Base-by-base conservation (phyloP, 2,329 filamentous ascomycete species). In the Colletotrichum sp. region DNA sequence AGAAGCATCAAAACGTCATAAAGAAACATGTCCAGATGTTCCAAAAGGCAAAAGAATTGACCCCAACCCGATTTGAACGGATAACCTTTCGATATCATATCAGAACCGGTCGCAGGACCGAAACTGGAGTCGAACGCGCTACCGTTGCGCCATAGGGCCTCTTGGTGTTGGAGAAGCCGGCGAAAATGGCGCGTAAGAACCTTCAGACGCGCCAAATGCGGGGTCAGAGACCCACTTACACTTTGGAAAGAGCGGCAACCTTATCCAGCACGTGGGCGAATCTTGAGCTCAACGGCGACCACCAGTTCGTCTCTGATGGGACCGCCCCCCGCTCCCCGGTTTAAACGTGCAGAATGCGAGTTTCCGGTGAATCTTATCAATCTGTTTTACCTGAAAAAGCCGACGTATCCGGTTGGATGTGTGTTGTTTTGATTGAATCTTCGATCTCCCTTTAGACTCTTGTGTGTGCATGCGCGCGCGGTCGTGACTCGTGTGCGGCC, bases 11-110 rank as follows among this genome's bases (percentile, higher is more conserved):
- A 6, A 68, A 63, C 3, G n/a, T 2, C 55, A 57, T 6, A 18
- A 55, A 13, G 2, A 59, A 6, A 4, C 18, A 21, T 2, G 12
- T 6, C 10, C 6, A 34, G 1, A 13, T 26, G 8, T 5, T 18
- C 4, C 4, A 6, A 14, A 16, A 2, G 4, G 32, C 30, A 75
- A 72, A 72, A 72, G 1, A 5, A 3, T 4, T 76, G 74, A 76
- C 65, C 74, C 74, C 65, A 52, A 74, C 74, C 74, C 65, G 74
- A 74, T 76, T 76, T 66, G 74, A 76, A 76, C 74, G 65, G 74
- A 76, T 76, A 76, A 76, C 74, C 74, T 76, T 76, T 69, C 74
- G 73, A 75, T 43, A 6, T 18, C 39, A n/a, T 18, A 4, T n/a
- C 18, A 43, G 39, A 43, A 43, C 4, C 39, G 16, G 18, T 43